A percentile compares a stretch with the other conserved stretches of the same genome.
Evolutionary conservation across 768 basidiomycete species (phyloP).

Genomic region (Ramaria rubella): DNA sequence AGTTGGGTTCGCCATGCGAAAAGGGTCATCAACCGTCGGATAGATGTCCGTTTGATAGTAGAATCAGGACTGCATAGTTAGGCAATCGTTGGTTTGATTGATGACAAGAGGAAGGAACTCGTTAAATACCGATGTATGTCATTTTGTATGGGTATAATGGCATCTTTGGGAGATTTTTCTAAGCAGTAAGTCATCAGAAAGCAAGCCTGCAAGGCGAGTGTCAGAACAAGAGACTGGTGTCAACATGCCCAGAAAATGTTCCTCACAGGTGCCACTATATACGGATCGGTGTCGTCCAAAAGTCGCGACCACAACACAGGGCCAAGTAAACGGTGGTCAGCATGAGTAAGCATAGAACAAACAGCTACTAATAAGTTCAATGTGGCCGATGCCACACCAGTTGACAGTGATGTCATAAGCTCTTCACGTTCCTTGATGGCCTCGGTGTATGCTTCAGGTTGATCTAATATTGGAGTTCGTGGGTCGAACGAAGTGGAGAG

Average conservation of each 20-base stretch:
- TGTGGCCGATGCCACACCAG: constrained; percentile 3
- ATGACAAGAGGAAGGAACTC: constrained; percentile 2
- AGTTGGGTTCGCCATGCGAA: constrained; percentile 68
- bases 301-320: constrained; percentile 54
- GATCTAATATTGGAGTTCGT: not conserved
- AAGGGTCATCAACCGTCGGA: constrained; percentile 49
- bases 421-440: not conserved
- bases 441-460: not conserved
- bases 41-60: constrained; percentile 42
- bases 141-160: constrained; percentile 43
- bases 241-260: not conserved
- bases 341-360: constrained; percentile 43
- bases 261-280: constrained; percentile 46
- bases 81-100: too few relatives aligned
- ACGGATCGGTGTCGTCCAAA: constrained; percentile 32
- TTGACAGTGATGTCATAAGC: not conserved
- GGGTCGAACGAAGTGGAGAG: not conserved
- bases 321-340: constrained; percentile 47
- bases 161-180: constrained; percentile 49
- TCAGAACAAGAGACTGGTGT: too few relatives aligned
- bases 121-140: constrained; percentile 50
- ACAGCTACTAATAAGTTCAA: constrained; percentile 57
- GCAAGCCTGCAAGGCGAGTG: constrained; percentile 32
- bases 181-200: constrained; percentile 70
- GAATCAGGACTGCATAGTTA: constrained; percentile 48